Evolutionary conservation across 2,329 filamentous ascomycete species (phyloP), one percentile per base, ranked within the genome.

Genomic region (Pseudocercospora cruenta): DNA sequence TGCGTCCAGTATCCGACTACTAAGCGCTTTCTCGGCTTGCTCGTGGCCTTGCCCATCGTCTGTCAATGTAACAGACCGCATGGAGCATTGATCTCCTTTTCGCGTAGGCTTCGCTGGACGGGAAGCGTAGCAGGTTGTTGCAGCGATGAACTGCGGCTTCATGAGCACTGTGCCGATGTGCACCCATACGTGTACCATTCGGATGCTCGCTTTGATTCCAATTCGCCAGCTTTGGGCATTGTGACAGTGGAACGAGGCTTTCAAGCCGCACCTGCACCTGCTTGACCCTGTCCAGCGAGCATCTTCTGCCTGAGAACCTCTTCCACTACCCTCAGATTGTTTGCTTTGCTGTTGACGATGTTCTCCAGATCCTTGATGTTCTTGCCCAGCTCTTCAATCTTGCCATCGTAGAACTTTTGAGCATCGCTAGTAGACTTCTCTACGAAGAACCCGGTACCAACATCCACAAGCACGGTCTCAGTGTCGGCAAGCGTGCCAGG

Each of bases 401-500:
- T 92, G 28, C 81, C 81, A 60, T 86, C 83, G 73, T 92, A 92
- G 73, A 92, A 92, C 63, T 85, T 86, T 62, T 82, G 83, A 1
- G 89, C 90, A 72, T 90, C 88, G 24, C 81, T 78, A 0, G 85
- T 84, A 9, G 81, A 85, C 83, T 99, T 99, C 81, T 98, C 94
- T 61, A 98, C 90, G 76, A 93, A 94, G 78, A 96, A 98, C 0
- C 94, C 94, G 0, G 94, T 98, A 21, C 94, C 94, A 21, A 97
- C 88, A 78, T 98, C 94, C 47, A 98, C 93, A 65, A 98, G 84
- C 6, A 97, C 93, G 67, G 88, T 89, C 64, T 92, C 87, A 1
- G 90, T 85, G 78, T 90, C 87, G 54, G 91, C 86, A 47, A 98
- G 84, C 45, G 86, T 89, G 33, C 94, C 96, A 26, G 91, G 91